A percentile compares a stretch with the other conserved stretches of the same genome.
These are phyloP conservation scores for Protomyces gravidus DNA, from an alignment of 1,139 yeast genomes.

Conservation along the genomic window DNA sequence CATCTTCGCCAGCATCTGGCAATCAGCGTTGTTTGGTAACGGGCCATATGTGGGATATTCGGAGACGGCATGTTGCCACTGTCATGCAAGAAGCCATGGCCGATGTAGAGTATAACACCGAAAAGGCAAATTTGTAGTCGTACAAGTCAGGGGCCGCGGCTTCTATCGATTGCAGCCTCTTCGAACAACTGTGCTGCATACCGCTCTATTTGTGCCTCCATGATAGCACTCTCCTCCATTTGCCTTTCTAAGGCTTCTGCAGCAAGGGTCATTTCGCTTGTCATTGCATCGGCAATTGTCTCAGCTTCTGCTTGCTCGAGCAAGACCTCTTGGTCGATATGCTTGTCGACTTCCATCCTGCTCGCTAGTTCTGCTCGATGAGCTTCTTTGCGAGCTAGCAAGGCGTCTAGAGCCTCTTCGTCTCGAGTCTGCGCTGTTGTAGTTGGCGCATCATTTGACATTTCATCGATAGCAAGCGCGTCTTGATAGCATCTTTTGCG, in stretches of 20 bases:
- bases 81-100: conserved; percentile 26
- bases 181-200: background rate
- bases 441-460: no score
- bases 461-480: no score
- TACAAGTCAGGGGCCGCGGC: no score
- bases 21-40: conserved; percentile 21
- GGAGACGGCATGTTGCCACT: conserved; percentile 13
- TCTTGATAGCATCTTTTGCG: no score
- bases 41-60: conserved; percentile 25
- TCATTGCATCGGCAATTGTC: background rate
- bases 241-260: background rate
- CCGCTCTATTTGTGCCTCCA: background rate
- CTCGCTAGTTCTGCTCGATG: background rate
- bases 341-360: background rate
- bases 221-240: background rate
- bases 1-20: conserved; percentile 13
- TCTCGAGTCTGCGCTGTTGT: no score
- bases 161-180: background rate
- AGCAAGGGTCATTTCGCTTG: background rate
- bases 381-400: background rate
- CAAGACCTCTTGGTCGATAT: background rate
- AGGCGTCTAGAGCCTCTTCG: background rate
- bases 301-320: background rate
- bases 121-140: background rate
- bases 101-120: conserved; percentile 5